Conservation (phyloP, 78 protist genomes). For the Mantamonas sphyraenae region DNA sequence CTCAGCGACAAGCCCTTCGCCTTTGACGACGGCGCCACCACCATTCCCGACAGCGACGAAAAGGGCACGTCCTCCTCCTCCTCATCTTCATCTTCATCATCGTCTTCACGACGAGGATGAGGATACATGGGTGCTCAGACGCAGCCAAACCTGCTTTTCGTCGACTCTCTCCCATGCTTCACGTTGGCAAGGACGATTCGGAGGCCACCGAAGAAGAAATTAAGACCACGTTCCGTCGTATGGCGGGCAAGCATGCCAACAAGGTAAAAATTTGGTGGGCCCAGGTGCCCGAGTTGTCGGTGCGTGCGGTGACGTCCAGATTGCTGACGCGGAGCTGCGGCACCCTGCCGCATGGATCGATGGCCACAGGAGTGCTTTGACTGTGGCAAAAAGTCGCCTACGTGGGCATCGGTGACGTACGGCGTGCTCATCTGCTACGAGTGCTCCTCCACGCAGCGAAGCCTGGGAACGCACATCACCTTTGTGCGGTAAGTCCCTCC, state of each 20-base stretch:
- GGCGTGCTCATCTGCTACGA: slow-evolving; percentile 78
- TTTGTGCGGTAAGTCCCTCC: not conserved
- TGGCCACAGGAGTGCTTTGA: slow-evolving; percentile 66
- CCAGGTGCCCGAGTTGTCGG: not conserved
- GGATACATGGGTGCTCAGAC: not conserved
- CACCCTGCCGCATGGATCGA: no score
- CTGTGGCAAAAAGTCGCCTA: slow-evolving; percentile 70
- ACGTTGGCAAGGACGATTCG: not conserved
- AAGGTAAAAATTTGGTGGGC: not conserved
- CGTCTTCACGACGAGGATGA: not conserved
- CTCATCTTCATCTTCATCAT: not conserved
- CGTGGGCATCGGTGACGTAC: slow-evolving; percentile 69
- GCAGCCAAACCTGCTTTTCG: not conserved
- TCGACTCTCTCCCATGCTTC: not conserved
- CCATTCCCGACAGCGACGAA: not conserved
- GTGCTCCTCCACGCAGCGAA: slow-evolving; percentile 68
- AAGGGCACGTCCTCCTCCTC: no score
- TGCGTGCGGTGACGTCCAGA: not conserved
- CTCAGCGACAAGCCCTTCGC: not conserved
- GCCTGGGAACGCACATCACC: slow-evolving; percentile 67
- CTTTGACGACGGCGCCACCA: not conserved
- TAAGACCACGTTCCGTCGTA: not conserved
- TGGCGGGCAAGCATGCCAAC: not conserved
- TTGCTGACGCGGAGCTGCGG: not conserved
- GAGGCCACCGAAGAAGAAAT: no score